Conservation (phyloP, 164 flowering plant genomes). For the Cinnamomum micranthum region DNA sequence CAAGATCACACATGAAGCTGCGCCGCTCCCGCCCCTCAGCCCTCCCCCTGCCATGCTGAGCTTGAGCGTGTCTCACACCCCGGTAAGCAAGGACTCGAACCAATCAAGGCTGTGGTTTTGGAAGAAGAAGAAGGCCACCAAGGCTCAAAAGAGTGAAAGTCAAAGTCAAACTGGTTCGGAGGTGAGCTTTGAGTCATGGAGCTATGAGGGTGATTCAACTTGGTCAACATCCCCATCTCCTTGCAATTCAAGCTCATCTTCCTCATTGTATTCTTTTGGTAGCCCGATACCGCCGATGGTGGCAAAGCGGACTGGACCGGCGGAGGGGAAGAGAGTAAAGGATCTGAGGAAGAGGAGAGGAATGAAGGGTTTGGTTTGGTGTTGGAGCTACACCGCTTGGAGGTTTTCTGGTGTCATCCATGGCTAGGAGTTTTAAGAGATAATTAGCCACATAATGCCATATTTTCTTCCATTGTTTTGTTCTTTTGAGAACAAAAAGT, state of each 20-base stretch:
- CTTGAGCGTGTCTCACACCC: neutral
- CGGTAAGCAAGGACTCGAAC: neutral
- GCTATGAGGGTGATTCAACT: neutral
- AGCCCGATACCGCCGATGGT: no score
- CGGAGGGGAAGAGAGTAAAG: neutral
- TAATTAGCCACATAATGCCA: neutral
- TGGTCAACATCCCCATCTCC: neutral
- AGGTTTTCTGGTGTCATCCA: neutral
- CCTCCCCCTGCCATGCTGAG: neutral
- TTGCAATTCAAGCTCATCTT: neutral
- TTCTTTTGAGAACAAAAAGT: no score
- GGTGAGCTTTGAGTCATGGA: neutral
- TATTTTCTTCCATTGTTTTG: neutral
- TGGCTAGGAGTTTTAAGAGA: neutral
- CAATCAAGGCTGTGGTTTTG: neutral
- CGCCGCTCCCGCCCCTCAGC: neutral
- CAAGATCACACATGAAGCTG: neutral
- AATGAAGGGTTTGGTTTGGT: neutral
- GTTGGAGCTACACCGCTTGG: neutral
- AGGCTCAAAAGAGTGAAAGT: neutral
- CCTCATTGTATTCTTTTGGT: neutral
- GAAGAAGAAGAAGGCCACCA: neutral
- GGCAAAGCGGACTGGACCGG: no score
- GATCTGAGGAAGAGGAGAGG: neutral
- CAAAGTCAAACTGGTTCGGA: neutral